Percentiles rank a stretch among this genome's conserved stretches.
These are phyloP conservation scores for Cotoneaster glaucophyllus DNA, from an alignment of 306 rosid species.

Conservation along the genomic window DNA sequence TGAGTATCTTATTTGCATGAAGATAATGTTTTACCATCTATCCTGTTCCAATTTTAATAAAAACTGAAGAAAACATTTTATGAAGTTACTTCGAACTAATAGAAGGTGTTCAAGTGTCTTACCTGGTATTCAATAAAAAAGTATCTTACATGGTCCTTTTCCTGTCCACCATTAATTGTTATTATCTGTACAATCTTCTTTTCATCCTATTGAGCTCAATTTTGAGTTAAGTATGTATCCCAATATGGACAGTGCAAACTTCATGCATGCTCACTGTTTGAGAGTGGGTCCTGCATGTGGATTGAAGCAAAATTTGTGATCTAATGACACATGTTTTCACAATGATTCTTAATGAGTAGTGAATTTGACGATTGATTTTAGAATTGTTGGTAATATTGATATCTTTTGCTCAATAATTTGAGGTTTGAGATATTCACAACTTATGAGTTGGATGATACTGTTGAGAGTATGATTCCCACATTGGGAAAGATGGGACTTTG, in stretches of 20 bases:
- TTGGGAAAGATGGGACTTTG: no score
- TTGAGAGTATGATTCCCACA: no score
- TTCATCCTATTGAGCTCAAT: neutral
- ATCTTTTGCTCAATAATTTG: neutral
- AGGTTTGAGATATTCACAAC: neutral
- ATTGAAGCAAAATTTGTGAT: neutral
- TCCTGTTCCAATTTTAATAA: neutral
- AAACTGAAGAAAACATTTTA: neutral
- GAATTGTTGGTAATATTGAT: neutral
- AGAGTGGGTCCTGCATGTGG: neutral
- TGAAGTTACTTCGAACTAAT: neutral
- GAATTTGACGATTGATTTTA: neutral
- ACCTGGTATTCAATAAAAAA: neutral
- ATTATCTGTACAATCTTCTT: neutral
- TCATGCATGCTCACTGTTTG: neutral
- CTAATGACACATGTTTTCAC: neutral
- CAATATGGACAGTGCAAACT: neutral
- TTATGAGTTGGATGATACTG: neutral
- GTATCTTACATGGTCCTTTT: neutral
- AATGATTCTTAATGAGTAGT: neutral
- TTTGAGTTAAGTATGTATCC: neutral
- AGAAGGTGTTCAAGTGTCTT: neutral
- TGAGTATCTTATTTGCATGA: constrained; percentile 33
- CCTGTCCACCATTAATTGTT: neutral
- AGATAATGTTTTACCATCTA: neutral